Conservation (phyloP, 2,329 filamentous ascomycete species). For the Epichloe aotearoae region DNA sequence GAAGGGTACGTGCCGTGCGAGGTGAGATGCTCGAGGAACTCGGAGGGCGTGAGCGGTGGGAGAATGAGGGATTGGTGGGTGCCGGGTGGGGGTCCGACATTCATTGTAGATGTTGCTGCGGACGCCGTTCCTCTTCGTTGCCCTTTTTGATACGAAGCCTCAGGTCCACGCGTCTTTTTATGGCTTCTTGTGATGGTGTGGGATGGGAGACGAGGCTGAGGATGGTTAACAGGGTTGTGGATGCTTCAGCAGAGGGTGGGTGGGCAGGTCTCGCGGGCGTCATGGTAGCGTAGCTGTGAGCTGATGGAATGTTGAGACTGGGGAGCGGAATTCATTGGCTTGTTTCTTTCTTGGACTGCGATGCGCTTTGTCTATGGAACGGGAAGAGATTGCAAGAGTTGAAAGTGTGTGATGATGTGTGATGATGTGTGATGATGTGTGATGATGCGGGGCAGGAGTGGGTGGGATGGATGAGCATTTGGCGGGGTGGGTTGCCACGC, state of each 20-base stretch:
- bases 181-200: too few species aligned
- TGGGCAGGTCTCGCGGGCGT: not conserved
- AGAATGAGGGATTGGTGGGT: constrained; percentile 28
- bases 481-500: not conserved
- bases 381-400: too few species aligned
- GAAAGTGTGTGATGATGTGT: too few species aligned
- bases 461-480: not conserved
- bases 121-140: not conserved
- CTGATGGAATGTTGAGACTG: too few species aligned
- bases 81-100: constrained; percentile 1
- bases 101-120: not conserved
- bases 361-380: too few species aligned
- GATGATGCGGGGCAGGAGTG: too few species aligned
- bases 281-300: too few species aligned
- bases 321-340: too few species aligned
- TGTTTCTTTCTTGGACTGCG: too few species aligned
- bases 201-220: too few species aligned
- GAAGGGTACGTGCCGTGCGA: constrained; percentile 41
- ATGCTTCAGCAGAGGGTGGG: not conserved
- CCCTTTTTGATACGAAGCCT: not conserved
- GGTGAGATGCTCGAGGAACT: constrained; percentile 54
- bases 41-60: constrained; percentile 39
- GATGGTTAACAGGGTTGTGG: not conserved
- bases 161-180: not conserved
- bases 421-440: too few species aligned